phyloP scores from a whole-genome alignment of 345 rosid species.

The Gossypium bickii region DNA sequence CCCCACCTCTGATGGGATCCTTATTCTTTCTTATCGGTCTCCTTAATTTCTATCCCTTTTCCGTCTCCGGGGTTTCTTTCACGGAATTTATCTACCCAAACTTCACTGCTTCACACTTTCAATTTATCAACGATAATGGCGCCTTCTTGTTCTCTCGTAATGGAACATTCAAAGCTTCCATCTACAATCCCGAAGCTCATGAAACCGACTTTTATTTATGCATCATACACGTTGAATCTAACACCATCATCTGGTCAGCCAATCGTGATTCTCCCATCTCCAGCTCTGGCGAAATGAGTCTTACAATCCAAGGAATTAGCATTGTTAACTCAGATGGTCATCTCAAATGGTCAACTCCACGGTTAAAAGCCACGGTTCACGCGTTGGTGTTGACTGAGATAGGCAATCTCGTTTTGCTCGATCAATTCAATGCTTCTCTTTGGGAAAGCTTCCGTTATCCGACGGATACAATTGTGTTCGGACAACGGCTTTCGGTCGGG shows the following conservation, averaged over 20 bases:
- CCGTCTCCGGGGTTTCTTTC: constrained; percentile 34
- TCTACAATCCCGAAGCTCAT: constrained; percentile 43
- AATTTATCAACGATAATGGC: constrained; percentile 45
- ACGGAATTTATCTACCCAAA: constrained; percentile 52
- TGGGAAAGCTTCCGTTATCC: constrained; percentile 84
- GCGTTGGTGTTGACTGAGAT: constrained; percentile 50
- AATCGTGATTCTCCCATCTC: constrained; percentile 68
- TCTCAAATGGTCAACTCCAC: constrained; percentile 65
- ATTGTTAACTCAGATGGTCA: constrained; percentile 42
- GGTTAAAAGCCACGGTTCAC: constrained; percentile 41
- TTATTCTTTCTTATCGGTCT: constrained; percentile 29
- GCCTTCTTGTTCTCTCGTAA: constrained; percentile 60
- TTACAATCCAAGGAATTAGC: constrained; percentile 52
- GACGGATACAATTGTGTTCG: constrained; percentile 66
- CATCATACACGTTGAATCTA: constrained; percentile 56
- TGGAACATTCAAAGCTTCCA: constrained; percentile 57
- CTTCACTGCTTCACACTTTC: constrained; percentile 59
- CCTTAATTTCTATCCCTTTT: constrained; percentile 26
- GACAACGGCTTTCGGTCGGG: constrained; percentile 49
- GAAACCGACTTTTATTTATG: constrained; percentile 53
- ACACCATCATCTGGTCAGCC: constrained; percentile 72
- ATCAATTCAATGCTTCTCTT: constrained; percentile 48
- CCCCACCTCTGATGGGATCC: constrained; percentile 41
- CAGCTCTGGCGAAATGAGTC: constrained; percentile 49
- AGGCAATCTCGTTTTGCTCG: constrained; percentile 74